phyloP scores from a whole-genome alignment of 495 filamentous ascomycete genomes.

The Talaromyces stipitatus region DNA sequence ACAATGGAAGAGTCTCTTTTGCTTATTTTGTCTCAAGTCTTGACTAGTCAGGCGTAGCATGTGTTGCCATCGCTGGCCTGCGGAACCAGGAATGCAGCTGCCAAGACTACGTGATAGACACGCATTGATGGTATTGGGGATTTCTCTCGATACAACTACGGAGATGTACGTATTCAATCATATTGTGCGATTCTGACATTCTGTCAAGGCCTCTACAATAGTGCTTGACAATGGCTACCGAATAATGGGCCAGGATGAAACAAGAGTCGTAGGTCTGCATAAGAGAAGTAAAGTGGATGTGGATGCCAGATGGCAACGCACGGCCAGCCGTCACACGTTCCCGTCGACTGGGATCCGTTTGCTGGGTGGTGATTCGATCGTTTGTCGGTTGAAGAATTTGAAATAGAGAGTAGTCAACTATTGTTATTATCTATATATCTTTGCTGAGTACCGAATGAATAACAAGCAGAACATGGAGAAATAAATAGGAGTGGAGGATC shows the following conservation, averaged over 20 bases:
- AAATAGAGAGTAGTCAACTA: not conserved
- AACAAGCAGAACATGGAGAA: not conserved
- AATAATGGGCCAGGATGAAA: not conserved
- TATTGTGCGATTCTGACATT: not conserved
- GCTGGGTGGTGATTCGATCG: not conserved
- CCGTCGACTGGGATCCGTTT: not conserved
- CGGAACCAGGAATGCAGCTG: conserved; percentile 7
- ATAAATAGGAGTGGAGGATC: not conserved
- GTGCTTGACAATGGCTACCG: not conserved
- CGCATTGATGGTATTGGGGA: not conserved
- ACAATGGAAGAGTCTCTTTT: not conserved
- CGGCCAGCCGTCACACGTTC: not conserved
- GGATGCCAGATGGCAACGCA: not conserved
- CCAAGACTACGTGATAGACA: not conserved
- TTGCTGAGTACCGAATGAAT: not conserved
- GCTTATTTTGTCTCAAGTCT: not conserved
- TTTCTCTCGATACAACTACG: not conserved
- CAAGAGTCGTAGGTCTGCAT: not conserved
- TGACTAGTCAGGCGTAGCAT: not conserved
- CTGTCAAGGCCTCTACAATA: not conserved
- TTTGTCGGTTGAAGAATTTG: not conserved
- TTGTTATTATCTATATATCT: not conserved
- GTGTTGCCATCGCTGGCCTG: too few relatives aligned
- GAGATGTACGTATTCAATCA: not conserved
- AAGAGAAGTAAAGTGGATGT: too few relatives aligned